Conservation (phyloP, 2,329 filamentous ascomycete genomes). For the Pseudocercospora cruenta region DNA sequence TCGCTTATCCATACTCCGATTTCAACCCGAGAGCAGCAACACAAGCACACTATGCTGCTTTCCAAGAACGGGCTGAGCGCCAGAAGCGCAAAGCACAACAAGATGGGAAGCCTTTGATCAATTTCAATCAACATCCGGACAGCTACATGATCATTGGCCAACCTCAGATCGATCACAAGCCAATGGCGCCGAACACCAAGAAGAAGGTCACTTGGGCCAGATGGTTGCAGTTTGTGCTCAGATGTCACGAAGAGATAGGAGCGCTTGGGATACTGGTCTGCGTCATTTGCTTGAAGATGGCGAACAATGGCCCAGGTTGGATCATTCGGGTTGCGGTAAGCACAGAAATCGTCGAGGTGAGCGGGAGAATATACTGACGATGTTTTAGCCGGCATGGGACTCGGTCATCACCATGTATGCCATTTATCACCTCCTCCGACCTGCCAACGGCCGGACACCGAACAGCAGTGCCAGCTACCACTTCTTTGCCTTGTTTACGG, state of each 20-base stretch:
- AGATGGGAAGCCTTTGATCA: slow-evolving; percentile 74
- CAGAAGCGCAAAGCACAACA: slow-evolving; percentile 63
- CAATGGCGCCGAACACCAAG: slow-evolving; percentile 73
- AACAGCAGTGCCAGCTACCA: slow-evolving; percentile 87
- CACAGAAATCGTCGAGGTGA: slow-evolving; percentile 65
- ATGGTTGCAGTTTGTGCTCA: slow-evolving; percentile 68
- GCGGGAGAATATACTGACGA: slow-evolving; percentile 56
- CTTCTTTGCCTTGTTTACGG: slow-evolving; percentile 75
- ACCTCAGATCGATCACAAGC: slow-evolving; percentile 62
- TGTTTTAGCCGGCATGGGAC: slow-evolving; percentile 73
- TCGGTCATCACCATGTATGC: slow-evolving; percentile 73
- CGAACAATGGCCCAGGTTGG: slow-evolving; percentile 28
- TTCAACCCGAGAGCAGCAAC: slow-evolving; percentile 90
- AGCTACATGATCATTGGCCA: slow-evolving; percentile 68
- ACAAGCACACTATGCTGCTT: slow-evolving; percentile 70
- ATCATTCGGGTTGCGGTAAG: slow-evolving; percentile 38
- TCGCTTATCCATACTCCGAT: slow-evolving; percentile 56
- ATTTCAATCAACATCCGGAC: slow-evolving; percentile 88
- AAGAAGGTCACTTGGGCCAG: slow-evolving; percentile 70
- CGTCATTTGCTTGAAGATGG: slow-evolving; percentile 73
- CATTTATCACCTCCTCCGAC: slow-evolving; percentile 76
- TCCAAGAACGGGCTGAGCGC: slow-evolving; percentile 50
- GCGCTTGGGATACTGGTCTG: slow-evolving; percentile 73
- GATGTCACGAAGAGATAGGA: slow-evolving; percentile 68
- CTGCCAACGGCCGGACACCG: slow-evolving; percentile 71